Conservation (phyloP, 139 green algal genomes). For the Chlorella sp. region DNA sequence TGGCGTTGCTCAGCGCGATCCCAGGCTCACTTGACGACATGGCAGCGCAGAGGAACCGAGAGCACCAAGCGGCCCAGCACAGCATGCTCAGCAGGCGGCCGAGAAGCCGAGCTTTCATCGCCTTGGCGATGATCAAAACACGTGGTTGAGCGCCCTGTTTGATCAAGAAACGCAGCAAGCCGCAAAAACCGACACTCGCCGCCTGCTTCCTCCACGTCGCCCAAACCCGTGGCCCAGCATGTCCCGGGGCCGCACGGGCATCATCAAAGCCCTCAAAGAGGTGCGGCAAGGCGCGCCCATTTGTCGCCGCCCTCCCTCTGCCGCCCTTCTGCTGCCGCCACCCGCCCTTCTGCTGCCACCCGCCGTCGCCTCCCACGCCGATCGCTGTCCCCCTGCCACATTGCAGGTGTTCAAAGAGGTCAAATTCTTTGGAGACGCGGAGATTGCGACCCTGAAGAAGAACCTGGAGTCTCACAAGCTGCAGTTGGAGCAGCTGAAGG, state of each 20-base stretch:
- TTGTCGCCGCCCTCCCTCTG: too few species aligned
- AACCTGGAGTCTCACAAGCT: slow-evolving; percentile 34
- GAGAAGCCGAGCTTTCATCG: too few species aligned
- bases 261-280: slow-evolving; percentile 32
- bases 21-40: too few species aligned
- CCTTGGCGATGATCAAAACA: too few species aligned
- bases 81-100: too few species aligned
- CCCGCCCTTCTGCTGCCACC: neutral
- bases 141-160: too few species aligned
- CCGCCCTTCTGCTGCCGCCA: neutral
- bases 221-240: neutral
- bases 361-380: neutral
- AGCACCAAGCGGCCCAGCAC: too few species aligned
- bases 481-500: slow-evolving; percentile 36
- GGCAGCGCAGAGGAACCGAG: too few species aligned
- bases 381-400: neutral
- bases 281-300: neutral
- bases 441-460: neutral
- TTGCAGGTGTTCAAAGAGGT: slow-evolving; percentile 27
- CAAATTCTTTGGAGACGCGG: slow-evolving; percentile 14
- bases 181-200: too few species aligned
- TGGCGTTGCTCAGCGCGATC: too few species aligned
- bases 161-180: too few species aligned
- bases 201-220: neutral
- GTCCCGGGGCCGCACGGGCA: neutral